Conservation (phyloP, 805 yeast species). For the Candida maltosa region DNA sequence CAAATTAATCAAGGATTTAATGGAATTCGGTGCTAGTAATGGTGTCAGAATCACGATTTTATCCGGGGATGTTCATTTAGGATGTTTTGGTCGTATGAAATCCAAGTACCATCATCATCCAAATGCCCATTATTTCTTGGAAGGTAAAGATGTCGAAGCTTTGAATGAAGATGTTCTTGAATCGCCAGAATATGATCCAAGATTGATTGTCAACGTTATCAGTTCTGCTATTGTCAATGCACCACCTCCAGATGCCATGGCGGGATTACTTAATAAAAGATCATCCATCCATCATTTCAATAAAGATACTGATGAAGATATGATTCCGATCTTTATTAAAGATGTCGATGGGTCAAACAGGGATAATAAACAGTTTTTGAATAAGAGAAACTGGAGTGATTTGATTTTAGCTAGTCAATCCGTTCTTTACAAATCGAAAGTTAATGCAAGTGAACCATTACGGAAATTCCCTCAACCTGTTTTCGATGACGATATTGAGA, state of each 20-base stretch:
- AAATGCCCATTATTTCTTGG: constrained; percentile 17
- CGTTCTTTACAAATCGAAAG: constrained; percentile 15
- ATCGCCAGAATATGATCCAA: constrained; percentile 65
- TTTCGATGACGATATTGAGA: constrained; percentile 7
- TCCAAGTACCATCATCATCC: constrained; percentile 43
- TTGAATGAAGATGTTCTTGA: constrained; percentile 37
- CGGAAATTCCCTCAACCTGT: constrained; percentile 44
- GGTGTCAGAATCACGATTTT: constrained; percentile 79
- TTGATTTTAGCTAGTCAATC: constrained; percentile 50
- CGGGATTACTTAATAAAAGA: constrained; percentile 64
- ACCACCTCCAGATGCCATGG: constrained; percentile 91
- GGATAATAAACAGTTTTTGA: constrained; percentile 52
- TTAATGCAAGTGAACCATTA: constrained; percentile 14
- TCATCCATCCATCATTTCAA: constrained; percentile 68
- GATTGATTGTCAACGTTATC: constrained; percentile 77
- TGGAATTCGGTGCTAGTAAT: constrained; percentile 59
- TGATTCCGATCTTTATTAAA: constrained; percentile 63
- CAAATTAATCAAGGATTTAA: constrained; percentile 54
- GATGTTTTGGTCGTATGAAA: constrained; percentile 76
- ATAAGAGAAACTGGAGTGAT: constrained; percentile 72
- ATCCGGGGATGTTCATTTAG: constrained; percentile 91
- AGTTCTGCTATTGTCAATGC: constrained; percentile 89
- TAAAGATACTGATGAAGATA: constrained; percentile 68
- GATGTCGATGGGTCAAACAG: constrained; percentile 55
- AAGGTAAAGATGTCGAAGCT: constrained; percentile 15